phyloP scores from a whole-genome alignment of 192 early-diverging fungal genomes.

The Kickxella alabastrina region DNA sequence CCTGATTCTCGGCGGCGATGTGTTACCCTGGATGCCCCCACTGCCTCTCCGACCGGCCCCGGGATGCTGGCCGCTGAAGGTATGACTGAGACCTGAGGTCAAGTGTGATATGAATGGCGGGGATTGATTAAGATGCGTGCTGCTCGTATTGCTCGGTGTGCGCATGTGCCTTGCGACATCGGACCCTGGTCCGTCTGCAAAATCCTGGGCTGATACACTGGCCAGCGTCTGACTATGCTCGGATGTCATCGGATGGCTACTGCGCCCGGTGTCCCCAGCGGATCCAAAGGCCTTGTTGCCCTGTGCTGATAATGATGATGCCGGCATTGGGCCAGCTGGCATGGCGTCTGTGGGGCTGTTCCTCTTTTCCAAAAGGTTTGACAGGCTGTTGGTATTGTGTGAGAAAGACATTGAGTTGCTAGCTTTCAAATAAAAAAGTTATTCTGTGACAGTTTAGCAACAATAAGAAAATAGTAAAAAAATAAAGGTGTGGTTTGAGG shows the following conservation, averaged over 20 bases:
- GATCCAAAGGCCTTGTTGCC: not conserved
- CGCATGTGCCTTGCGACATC: not conserved
- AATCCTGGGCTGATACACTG: not conserved
- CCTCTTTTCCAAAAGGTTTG: slow-evolving; percentile 5
- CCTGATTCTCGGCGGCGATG: slow-evolving; percentile 30
- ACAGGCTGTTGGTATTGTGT: slow-evolving; percentile 7
- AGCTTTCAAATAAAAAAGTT: too few species aligned
- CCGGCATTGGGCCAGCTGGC: too few species aligned
- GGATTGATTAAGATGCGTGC: not conserved
- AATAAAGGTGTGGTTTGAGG: too few species aligned
- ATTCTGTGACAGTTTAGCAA: too few species aligned
- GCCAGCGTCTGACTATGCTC: not conserved
- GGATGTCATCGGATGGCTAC: too few species aligned
- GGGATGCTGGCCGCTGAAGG: slow-evolving; percentile 10
- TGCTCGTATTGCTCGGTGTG: slow-evolving; percentile 4
- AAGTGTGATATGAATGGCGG: slow-evolving; percentile 2
- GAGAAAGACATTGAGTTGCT: slow-evolving; percentile 7
- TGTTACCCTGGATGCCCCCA: slow-evolving; percentile 1
- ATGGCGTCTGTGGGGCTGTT: slow-evolving; percentile 1
- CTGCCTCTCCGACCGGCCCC: slow-evolving; percentile 5
- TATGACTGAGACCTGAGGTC: not conserved
- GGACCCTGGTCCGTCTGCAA: not conserved
- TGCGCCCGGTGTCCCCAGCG: not conserved
- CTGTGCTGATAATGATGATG: not conserved
- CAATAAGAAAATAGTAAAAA: too few species aligned